Evolutionary conservation across 2,329 filamentous ascomycete species (phyloP).

Genomic region (Colletotrichum musae): DNA sequence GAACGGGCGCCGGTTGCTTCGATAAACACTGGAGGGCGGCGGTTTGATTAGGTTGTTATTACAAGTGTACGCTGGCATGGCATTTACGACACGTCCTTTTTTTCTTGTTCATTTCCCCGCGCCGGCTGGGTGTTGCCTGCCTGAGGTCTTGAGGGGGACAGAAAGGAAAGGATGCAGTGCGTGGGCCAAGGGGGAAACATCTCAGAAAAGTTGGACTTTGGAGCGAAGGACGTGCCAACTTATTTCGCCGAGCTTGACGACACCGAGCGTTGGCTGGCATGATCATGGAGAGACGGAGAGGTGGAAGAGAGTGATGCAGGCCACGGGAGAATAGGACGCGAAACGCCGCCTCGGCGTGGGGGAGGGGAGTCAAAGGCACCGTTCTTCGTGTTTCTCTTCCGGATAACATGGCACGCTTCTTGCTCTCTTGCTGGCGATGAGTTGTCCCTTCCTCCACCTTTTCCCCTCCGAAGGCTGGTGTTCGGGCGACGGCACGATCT

Average conservation of each 20-base stretch:
- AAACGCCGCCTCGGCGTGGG: slow-evolving; percentile 4
- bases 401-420: background rate
- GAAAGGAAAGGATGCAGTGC: too few species aligned
- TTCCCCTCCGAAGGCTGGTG: too few species aligned
- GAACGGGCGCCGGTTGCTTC: slow-evolving; percentile 14
- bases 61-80: slow-evolving; percentile 9
- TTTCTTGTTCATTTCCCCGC: slow-evolving; percentile 21
- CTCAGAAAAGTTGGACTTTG: background rate
- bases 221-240: background rate
- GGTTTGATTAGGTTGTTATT: too few species aligned
- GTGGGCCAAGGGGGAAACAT: background rate
- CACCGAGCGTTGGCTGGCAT: slow-evolving; percentile 13
- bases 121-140: slow-evolving; percentile 12
- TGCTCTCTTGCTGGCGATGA: background rate
- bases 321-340: background rate
- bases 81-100: slow-evolving; percentile 31
- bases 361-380: background rate
- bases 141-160: too few species aligned
- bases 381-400: slow-evolving; percentile 4
- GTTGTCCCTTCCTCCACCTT: too few species aligned
- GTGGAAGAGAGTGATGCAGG: background rate
- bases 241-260: slow-evolving; percentile 11
- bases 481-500: background rate
- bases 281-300: background rate
- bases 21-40: background rate